These are phyloP conservation scores for Mycena leptocephala DNA, from an alignment of 768 basidiomycete genomes.

Conservation along the genomic window DNA sequence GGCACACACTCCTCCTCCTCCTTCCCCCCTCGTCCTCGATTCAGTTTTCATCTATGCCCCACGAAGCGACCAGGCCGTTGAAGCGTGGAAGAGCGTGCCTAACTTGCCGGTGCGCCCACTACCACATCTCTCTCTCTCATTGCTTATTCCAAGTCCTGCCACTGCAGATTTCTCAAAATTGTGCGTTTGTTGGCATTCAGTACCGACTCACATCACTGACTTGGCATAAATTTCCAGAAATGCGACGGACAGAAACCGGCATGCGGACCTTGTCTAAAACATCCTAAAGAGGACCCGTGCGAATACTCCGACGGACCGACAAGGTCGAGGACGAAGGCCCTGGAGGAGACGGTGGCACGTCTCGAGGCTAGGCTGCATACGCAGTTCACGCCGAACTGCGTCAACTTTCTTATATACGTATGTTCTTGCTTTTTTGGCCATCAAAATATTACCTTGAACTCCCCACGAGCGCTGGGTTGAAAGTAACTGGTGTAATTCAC, in stretches of 20 bases:
- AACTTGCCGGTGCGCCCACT: slow-evolving; percentile 61
- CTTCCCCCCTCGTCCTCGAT: no score
- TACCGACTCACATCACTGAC: slow-evolving; percentile 11
- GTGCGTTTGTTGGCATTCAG: slow-evolving; percentile 52
- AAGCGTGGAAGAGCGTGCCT: slow-evolving; percentile 70
- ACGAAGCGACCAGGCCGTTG: slow-evolving; percentile 65
- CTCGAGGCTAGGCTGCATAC: no score
- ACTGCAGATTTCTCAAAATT: no score
- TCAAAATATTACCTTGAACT: no score
- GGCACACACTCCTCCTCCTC: no score
- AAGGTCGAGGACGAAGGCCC: slow-evolving; percentile 64
- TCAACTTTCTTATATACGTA: no score
- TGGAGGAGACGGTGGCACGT: slow-evolving; percentile 59
- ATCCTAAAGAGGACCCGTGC: slow-evolving; percentile 77
- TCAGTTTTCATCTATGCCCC: no score
- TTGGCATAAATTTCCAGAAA: slow-evolving; percentile 60
- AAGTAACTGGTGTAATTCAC: no score
- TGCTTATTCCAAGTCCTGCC: not conserved
- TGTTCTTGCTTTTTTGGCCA: no score
- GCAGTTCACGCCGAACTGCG: no score
- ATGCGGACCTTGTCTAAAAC: slow-evolving; percentile 74
- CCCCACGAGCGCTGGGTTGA: no score
- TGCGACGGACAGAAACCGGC: slow-evolving; percentile 78
- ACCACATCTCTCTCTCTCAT: not conserved
- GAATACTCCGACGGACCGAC: slow-evolving; percentile 76